Evolutionary conservation across 768 basidiomycete genomes (phyloP).

Genomic region (Russula virescens): DNA sequence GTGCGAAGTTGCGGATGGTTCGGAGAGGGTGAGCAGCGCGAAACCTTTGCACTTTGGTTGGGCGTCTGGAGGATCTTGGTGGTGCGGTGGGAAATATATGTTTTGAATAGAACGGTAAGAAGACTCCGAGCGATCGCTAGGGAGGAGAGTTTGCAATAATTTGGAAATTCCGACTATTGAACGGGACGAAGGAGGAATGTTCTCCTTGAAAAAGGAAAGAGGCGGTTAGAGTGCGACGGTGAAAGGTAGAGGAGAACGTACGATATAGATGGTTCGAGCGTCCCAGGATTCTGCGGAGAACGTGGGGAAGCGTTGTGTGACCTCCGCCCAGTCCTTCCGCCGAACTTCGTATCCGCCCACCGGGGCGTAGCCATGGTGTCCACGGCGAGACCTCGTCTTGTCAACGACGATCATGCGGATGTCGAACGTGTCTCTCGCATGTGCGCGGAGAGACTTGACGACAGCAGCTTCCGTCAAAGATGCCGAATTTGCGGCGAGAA

Average conservation of each 20-base stretch:
- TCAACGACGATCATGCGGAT: conserved; percentile 53
- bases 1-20: conserved; percentile 35
- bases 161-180: conserved; percentile 42
- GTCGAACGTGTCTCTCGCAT: conserved; percentile 45
- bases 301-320: conserved; percentile 26
- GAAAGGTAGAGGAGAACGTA: conserved; percentile 32
- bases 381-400: conserved; percentile 20
- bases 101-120: conserved; percentile 38
- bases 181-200: conserved; percentile 53
- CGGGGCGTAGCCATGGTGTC: conserved; percentile 10
- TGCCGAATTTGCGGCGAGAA: conserved; percentile 14
- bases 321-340: conserved; percentile 40
- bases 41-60: conserved; percentile 66
- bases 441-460: conserved; percentile 54
- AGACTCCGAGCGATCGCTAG: not conserved
- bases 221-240: not conserved
- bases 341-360: conserved; percentile 62
- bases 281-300: conserved; percentile 53
- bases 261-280: conserved; percentile 58
- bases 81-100: conserved; percentile 56
- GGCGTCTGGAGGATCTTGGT: conserved; percentile 52
- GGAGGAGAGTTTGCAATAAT: conserved; percentile 32
- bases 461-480: conserved; percentile 41
- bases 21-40: conserved; percentile 56
- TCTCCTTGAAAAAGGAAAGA: conserved; percentile 48